A percentile compares a stretch with the other conserved stretches of the same genome.
Conservation (phyloP, 495 filamentous ascomycete genomes). For the Neurospora sublineolata region DNA sequence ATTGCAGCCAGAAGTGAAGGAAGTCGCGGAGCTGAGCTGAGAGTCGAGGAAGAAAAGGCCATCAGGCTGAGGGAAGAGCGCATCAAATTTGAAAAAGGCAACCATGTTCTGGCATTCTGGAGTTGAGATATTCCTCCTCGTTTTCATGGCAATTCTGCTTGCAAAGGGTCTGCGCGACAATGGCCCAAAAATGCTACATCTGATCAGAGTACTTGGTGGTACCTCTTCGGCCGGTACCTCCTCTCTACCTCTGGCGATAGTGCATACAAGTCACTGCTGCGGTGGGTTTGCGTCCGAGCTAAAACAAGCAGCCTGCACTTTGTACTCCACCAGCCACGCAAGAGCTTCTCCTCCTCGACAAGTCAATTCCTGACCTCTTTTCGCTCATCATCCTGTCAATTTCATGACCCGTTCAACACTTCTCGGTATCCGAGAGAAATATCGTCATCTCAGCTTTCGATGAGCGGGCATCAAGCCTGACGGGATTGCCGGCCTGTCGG, state of each 20-base stretch:
- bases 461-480: background rate
- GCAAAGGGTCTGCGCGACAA: background rate
- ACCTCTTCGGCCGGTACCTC: background rate
- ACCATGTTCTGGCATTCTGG: background rate
- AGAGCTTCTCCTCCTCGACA: background rate
- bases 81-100: background rate
- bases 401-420: background rate
- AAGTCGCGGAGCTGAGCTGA: background rate
- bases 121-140: background rate
- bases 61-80: background rate
- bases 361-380: background rate
- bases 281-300: background rate
- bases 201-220: background rate
- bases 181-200: background rate
- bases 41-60: background rate
- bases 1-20: background rate
- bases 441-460: background rate
- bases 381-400: background rate
- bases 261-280: background rate
- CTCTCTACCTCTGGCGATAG: background rate
- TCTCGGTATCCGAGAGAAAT: background rate
- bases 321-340: background rate
- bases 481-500: background rate
- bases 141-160: background rate
- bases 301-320: background rate